Base-by-base conservation (phyloP, 768 basidiomycete species). In the Pleurotus pulmonarius region DNA sequence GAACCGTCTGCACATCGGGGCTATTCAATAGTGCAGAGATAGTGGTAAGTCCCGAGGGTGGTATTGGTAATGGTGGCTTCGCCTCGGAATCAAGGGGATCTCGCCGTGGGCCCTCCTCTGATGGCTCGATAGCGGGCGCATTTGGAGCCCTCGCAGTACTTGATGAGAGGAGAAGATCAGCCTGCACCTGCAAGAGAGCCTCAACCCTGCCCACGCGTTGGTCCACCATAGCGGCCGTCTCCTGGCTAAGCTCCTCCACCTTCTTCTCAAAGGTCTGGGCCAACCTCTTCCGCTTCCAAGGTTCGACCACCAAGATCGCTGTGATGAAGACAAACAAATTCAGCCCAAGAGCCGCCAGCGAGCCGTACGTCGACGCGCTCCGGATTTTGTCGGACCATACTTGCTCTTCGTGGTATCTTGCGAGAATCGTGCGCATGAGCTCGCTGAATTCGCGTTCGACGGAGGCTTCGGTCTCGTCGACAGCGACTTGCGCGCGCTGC, bases 381-480 rank as follows among this genome's bases (percentile, higher is more conserved):
- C 97, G 85, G 58, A 99, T 97, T 73, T 99, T 99, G 77, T 99
- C 96, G 53, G 92, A 94, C 97, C 97, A 99, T 2, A 98, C 85
- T 69, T 99, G 97, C 68, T 99, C 97, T 72, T 98, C 96, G 73
- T 98, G 96, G 70, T 98, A 98, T 39, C 96, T 82, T 48, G 83
- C 86, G 57, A 99, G 80, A 64, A 98, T 98, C 8, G 82, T 77
- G 56, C 86, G 86, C 88, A 96, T 91, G 29, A 98, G 80, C 66
- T 86, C 88, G 64, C 80, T 87, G 68, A 98, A 97, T 62, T 88
- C 91, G 45, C 82, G 81, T 61, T 99, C 97, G 15, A 94, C 92
- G 1, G 81, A 83, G 49, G 83, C 81, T 62, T 99, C 97, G 2
- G 83, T 79, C 40, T 83, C 79, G 18, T 81, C 78, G 2, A 91